Evolutionary conservation across 257 asterid species (phyloP), one percentile per base, ranked within the genome.

Genomic region (Nicotiana paniculata): DNA sequence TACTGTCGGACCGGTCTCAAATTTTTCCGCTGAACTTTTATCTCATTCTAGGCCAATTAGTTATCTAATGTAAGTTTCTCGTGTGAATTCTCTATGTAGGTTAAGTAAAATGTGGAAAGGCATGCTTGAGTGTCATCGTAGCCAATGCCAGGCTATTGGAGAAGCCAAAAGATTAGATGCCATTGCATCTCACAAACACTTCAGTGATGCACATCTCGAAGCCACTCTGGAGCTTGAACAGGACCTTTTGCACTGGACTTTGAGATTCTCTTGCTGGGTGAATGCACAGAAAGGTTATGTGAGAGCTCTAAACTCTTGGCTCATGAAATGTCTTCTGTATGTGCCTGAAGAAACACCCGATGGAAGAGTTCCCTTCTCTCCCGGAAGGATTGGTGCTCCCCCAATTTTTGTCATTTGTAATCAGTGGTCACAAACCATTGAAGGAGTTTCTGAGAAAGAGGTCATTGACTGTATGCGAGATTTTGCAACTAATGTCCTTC

Each of bases 261-360:
- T 90, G 53, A 89, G 95, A 67, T 95, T 93, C 90, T 89, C 97
- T 46, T 88, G 88, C 76, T 95, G 98, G 99, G 91, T 93, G 43
- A 87, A 88, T 46, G 92, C 97, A 35, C 99, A 93, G 70, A 93
- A 88, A 89, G 94, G 94, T 39, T 95, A 85, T 33, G 92, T 93
- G 63, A 88, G 88, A 81, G 91, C 99, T 43, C 77, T 95, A 72
- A 92, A 95, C 80, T 88, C 79, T 84, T 95, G 99, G 99, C 98
- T 95, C 72, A 89, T 92, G 94, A 95, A 95, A 88, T 95, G 97
- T 85, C 93, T 95, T 72, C 90, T 91, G 17, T 92, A 95, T 43
- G 96, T 92, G 46, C 99, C 98, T 4, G 99, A 95, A 82, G 99
- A 93, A 91, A 95, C 99, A 48, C 77, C 94, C 18, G 99, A 95